Conservation (phyloP, 176 grass and related monocot species). For the Eragrostis curvula region DNA sequence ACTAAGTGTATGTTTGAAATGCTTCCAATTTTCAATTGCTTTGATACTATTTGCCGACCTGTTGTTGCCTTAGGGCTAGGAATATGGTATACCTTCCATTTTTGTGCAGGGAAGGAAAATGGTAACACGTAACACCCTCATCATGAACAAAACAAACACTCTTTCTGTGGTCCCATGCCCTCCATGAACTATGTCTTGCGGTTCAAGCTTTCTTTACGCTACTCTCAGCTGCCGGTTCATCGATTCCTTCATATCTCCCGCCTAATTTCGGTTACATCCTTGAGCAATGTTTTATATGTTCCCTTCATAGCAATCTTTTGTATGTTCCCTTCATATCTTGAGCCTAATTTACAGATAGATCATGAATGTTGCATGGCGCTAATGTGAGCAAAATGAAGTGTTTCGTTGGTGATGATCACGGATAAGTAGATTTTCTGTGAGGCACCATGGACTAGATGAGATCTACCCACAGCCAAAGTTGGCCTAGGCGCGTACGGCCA, state of each 20-base stretch:
- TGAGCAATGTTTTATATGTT: not conserved
- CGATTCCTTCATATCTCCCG: conserved; percentile 12
- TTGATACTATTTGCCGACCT: not conserved
- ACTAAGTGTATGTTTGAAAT: not conserved
- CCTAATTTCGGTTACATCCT: not conserved
- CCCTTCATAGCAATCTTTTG: not conserved
- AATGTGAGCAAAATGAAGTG: not conserved
- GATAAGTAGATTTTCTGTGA: not conserved
- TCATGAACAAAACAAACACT: not conserved
- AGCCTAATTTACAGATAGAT: not conserved
- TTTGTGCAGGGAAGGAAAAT: not conserved
- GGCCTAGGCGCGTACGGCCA: not conserved
- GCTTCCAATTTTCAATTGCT: not conserved
- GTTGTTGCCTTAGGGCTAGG: not conserved
- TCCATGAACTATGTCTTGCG: conserved; percentile 17
- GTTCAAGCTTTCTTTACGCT: conserved; percentile 33
- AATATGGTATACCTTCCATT: conserved; percentile 5
- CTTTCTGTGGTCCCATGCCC: conserved; percentile 1
- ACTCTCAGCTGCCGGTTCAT: conserved; percentile 10
- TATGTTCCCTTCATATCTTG: not conserved
- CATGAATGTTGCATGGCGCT: not conserved
- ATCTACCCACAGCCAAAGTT: conserved; percentile 29
- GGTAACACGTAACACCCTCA: conserved; percentile 9
- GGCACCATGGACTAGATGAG: not conserved
- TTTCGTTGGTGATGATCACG: not conserved